Evolutionary conservation across 139 green algal genomes (phyloP), one percentile per base, ranked within the genome.

Genomic region (Picochlorum sp.): DNA sequence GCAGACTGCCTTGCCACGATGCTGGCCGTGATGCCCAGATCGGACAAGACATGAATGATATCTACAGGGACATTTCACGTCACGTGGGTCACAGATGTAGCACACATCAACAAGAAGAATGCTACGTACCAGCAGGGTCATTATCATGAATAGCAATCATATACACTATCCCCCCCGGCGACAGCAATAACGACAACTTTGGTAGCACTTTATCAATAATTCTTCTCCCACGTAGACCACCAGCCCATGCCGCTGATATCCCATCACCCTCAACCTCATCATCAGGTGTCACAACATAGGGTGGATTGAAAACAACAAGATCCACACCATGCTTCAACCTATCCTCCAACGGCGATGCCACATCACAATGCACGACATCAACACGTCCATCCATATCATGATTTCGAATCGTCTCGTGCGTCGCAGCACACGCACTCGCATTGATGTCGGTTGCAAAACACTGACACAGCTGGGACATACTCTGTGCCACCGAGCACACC

Each of bases 201-300:
- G 84, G 72, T 59, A 98, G 73, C 14, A 96, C 24, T 2, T 76
- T 69, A 72, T 98, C 90, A 41, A 95, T 88, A 6, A 97, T 85
- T 0, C 74, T 20, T 2, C 92, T 74, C 0, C 91, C 92, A 3
- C 56, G 15, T 5, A 71, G 13, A 14, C 92, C 91, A 4, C 92
- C 92, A 0, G 91, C 91, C 92, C 92, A 98, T 4, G 91, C 87
- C 0, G 77, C 75, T 11, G 80, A 68, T 18, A 97, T 88, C 2
- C 59, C 57, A 4, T 45, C 38, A 6, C 24, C 28, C 0, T 47
- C 51, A 15, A 96, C 78, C 71, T 98, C 92, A 16, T 94, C 86
- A 41, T 92, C 81, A 14, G 90, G 90, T 1, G 93, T 98, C 1
- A 87, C 87, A 45, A 98, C 93, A 67, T 98, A 97, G 10, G 93